Percentiles rank a stretch among this genome's conserved stretches.
Evolutionary conservation across 1,284 basidiomycete genomes (phyloP).

Genomic region (Amylostereum areolatum): DNA sequence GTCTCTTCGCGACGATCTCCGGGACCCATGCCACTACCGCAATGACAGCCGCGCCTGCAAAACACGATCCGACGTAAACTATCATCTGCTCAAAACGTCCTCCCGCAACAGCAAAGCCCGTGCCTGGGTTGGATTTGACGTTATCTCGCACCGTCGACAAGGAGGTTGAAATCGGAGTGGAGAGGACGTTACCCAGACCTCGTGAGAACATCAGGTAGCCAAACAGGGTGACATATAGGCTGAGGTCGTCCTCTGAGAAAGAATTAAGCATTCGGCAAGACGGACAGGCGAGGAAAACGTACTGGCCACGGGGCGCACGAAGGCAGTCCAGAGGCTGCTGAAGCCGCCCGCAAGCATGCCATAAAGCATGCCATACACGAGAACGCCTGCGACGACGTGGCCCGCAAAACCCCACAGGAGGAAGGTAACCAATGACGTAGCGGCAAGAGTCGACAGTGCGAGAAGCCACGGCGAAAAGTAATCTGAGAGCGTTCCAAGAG

Average conservation of each 20-base stretch:
- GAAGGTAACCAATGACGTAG: conserved; percentile 18
- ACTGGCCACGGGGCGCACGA: conserved; percentile 18
- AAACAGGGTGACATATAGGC: conserved; percentile 24
- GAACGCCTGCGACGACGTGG: conserved; percentile 16
- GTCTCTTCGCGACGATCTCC: not conserved
- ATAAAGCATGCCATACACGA: conserved; percentile 19
- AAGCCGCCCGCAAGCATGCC: conserved; percentile 22
- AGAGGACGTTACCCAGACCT: conserved; percentile 32
- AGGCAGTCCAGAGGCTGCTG: conserved; percentile 20
- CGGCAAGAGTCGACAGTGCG: conserved; percentile 14
- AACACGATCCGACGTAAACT: conserved; percentile 28
- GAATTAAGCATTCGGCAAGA: not conserved
- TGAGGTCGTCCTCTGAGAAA: conserved; percentile 25
- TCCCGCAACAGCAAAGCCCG: conserved; percentile 25
- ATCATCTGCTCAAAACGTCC: conserved; percentile 28
- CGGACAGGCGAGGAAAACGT: not conserved
- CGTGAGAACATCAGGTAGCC: conserved; percentile 29
- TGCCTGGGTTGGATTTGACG: not conserved
- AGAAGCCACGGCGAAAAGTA: conserved; percentile 27
- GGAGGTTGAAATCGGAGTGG: conserved; percentile 25
- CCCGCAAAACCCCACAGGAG: conserved; percentile 23
- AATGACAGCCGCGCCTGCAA: conserved; percentile 24
- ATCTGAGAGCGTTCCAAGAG: conserved; percentile 31
- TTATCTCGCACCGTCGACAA: not conserved
- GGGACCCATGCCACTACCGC: conserved; percentile 19